Base-by-base conservation (phyloP, 2,329 filamentous ascomycete genomes). In the Albophoma yamanashiensis region DNA sequence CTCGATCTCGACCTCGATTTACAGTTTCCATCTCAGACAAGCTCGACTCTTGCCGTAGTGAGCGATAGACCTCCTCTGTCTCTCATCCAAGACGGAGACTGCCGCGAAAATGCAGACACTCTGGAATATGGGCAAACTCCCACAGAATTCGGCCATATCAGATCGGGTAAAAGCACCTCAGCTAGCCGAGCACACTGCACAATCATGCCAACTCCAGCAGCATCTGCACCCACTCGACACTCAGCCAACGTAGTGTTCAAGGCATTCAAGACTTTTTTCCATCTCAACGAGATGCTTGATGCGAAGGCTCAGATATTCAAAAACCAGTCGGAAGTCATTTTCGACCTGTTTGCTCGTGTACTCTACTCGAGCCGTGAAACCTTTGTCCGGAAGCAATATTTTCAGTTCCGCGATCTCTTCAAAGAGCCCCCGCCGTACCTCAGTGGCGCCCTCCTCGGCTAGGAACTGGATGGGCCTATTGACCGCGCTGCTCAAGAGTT, bases 311-410 rank as follows among this genome's bases (percentile, higher is more conserved):
- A 66, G 3, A 71, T 71, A 55, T 67, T 67, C 57, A 67, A 64
- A 14, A 64, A 72, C 12, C 68, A 73, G n/a, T 70, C 73, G 25
- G 67, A 73, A 0, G 76, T 75, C 4, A 68, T 81, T 0, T 79
- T 89, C 61, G 86, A 89, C 67, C 71, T 89, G 0, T 90, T 85
- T 66, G 85, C 84, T 4, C 78, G 82, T 34, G 81, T 89, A 2
- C 75, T 75, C 1, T 78, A 77, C 58, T 88, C 86, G 0, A 79
- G 74, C 59, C 79, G 86, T 0, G 82, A 86, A 60, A 70, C 73
- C 15, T 70, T 74, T 8, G 65, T 67, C 9, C 74, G 69, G 25
- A 82, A 78, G 62, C 86, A 90, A 66, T 76, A 82, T 59, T 88
- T 89, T 63, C 78, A 83, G n/a, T 82, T 89, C 57, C 75, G 77